phyloP scores from a whole-genome alignment of 1,284 basidiomycete genomes.

The Ganoderma lucidum region DNA sequence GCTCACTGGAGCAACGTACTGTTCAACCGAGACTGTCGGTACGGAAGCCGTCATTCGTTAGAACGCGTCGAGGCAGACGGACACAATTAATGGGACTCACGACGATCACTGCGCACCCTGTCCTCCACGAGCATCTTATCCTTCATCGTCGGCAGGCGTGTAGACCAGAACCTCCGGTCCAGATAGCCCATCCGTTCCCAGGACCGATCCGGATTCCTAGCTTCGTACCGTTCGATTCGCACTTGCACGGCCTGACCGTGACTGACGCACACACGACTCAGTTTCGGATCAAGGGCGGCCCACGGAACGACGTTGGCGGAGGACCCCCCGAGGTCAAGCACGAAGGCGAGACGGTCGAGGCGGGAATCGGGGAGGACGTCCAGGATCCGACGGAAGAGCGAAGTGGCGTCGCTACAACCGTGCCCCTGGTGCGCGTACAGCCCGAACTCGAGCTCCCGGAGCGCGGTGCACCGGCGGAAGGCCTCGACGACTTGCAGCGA shows the following conservation, averaged over 20 bases:
- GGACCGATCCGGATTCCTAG: background rate
- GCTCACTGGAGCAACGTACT: background rate
- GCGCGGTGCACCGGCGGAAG: background rate
- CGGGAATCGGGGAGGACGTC: background rate
- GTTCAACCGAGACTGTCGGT: background rate
- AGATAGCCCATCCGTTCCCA: background rate
- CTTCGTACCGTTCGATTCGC: background rate
- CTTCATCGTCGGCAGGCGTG: background rate
- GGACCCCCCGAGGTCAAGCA: background rate
- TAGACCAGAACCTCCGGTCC: background rate
- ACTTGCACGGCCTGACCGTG: background rate
- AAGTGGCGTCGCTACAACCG: background rate
- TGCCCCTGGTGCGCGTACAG: background rate
- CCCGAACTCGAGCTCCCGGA: background rate
- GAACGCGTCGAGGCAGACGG: no score
- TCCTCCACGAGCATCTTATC: background rate
- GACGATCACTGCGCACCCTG: background rate
- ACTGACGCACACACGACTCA: background rate
- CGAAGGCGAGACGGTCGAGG: background rate
- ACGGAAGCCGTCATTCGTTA: background rate
- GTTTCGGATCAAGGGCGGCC: background rate
- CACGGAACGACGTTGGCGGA: background rate
- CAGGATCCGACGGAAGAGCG: background rate
- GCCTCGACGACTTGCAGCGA: background rate
- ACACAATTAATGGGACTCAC: background rate